Percentiles rank a stretch among this genome's conserved stretches.
These are phyloP conservation scores for Cucurbita pepo DNA, from an alignment of 306 rosid species.

Conservation along the genomic window DNA sequence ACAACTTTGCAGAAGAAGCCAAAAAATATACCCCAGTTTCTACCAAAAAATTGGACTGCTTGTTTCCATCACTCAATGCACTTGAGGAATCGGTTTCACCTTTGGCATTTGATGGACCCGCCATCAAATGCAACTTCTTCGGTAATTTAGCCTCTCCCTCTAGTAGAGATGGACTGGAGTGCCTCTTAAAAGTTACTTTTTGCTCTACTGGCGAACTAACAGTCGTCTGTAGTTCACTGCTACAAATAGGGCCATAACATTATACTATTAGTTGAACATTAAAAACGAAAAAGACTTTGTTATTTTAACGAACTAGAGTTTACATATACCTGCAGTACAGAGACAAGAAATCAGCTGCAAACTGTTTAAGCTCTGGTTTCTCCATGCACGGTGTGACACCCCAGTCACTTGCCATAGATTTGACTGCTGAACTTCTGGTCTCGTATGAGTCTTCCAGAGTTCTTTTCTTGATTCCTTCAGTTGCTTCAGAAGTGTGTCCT, in stretches of 20 bases:
- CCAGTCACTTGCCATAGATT: conserved; percentile 13
- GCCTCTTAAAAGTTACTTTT: conserved; percentile 35
- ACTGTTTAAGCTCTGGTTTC: conserved; percentile 31
- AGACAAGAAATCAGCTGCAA: conserved; percentile 53
- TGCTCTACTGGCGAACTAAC: conserved; percentile 19
- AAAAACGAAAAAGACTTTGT: not conserved
- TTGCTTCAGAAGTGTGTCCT: conserved; percentile 7
- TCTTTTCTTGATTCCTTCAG: conserved; percentile 12
- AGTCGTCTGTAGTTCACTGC: conserved; percentile 31
- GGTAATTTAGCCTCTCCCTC: conserved; percentile 19
- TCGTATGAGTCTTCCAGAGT: conserved; percentile 2
- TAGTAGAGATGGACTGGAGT: conserved; percentile 14
- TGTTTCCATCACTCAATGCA: conserved; percentile 17
- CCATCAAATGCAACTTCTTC: conserved; percentile 22
- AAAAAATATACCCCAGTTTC: conserved; percentile 17
- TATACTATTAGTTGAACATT: not conserved
- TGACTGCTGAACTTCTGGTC: conserved; percentile 12
- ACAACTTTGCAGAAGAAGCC: conserved; percentile 7
- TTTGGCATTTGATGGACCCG: conserved; percentile 15
- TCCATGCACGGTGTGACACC: conserved; percentile 15
- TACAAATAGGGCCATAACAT: not conserved
- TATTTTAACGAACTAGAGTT: not conserved
- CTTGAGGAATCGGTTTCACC: conserved; percentile 13
- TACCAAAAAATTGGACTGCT: conserved; percentile 19
- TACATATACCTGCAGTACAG: conserved; percentile 58